phyloP scores from a whole-genome alignment of 1,284 basidiomycete genomes.

The Cystobasidium pallidum region DNA sequence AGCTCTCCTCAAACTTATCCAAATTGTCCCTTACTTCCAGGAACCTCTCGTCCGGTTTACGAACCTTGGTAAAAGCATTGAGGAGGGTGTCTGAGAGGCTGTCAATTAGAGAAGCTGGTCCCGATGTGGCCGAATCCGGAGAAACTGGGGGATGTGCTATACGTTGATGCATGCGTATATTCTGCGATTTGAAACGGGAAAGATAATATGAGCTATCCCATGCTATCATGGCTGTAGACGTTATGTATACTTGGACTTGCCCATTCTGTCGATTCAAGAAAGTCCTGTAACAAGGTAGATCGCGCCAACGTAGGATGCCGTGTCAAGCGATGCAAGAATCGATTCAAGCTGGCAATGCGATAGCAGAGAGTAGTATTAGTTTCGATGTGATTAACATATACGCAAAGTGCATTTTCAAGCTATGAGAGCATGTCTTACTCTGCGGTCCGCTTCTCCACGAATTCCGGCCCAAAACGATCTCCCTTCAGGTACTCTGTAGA shows the following conservation, averaged over 20 bases:
- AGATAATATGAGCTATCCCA: background rate
- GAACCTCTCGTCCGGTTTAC: slow-evolving; percentile 96
- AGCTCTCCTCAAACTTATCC: slow-evolving; percentile 92
- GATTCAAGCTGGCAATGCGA: slow-evolving; percentile 69
- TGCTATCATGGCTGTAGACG: too few species aligned
- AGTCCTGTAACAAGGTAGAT: slow-evolving; percentile 82
- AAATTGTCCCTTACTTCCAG: slow-evolving; percentile 85
- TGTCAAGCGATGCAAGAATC: slow-evolving; percentile 85
- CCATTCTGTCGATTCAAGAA: slow-evolving; percentile 98
- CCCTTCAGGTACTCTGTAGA: slow-evolving; percentile 89
- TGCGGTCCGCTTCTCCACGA: slow-evolving; percentile 85
- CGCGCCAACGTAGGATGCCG: slow-evolving; percentile 94
- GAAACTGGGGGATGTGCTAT: slow-evolving; percentile 77
- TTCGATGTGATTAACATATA: background rate
- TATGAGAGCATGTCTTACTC: slow-evolving; percentile 68
- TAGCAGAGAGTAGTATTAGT: background rate
- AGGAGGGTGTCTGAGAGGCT: slow-evolving; percentile 92
- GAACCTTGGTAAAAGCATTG: slow-evolving; percentile 90
- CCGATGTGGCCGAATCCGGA: slow-evolving; percentile 66
- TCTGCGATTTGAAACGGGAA: slow-evolving; percentile 60
- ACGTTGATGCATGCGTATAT: slow-evolving; percentile 94
- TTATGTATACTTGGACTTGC: slow-evolving; percentile 58
- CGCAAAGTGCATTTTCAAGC: background rate
- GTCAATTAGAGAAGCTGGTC: slow-evolving; percentile 74
- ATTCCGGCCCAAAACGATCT: slow-evolving; percentile 93